Conservation (phyloP, 192 early-diverging fungal species). For the Haplosporangium gracile region DNA sequence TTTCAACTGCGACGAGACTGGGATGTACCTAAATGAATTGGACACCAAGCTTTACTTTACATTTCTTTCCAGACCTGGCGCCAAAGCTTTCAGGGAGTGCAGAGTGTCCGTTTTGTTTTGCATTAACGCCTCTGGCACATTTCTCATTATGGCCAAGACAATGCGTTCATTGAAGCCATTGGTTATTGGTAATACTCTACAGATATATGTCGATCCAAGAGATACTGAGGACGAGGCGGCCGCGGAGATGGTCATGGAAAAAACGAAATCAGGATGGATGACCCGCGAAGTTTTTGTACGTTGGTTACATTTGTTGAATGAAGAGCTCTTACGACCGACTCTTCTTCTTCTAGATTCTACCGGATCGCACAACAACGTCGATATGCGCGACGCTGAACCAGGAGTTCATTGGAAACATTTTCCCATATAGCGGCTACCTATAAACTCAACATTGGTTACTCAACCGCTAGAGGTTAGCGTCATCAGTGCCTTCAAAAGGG, state of each 20-base stretch:
- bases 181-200: slow-evolving; percentile 17
- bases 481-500: slow-evolving; percentile 30
- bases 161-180: slow-evolving; percentile 15
- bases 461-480: slow-evolving; percentile 22
- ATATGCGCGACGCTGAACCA: slow-evolving; percentile 1
- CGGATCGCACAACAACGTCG: slow-evolving; percentile 2
- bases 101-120: slow-evolving; percentile 27
- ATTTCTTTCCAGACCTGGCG: neutral
- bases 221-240: neutral
- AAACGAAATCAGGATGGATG: slow-evolving; percentile 19
- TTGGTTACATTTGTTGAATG: slow-evolving; percentile 14
- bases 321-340: slow-evolving; percentile 11
- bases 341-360: slow-evolving; percentile 25
- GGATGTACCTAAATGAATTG: slow-evolving; percentile 16
- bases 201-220: too few relatives aligned
- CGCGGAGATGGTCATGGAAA: neutral
- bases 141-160: neutral
- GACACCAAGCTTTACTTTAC: slow-evolving; percentile 13
- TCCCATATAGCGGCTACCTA: slow-evolving; percentile 15
- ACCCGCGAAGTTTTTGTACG: neutral
- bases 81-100: slow-evolving; percentile 14
- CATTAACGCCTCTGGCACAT: slow-evolving; percentile 33
- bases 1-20: slow-evolving; percentile 24
- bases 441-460: slow-evolving; percentile 20
- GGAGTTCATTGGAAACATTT: slow-evolving; percentile 18